Conservation (phyloP, 2,329 filamentous ascomycete genomes). For the Botrytis squamosa region DNA sequence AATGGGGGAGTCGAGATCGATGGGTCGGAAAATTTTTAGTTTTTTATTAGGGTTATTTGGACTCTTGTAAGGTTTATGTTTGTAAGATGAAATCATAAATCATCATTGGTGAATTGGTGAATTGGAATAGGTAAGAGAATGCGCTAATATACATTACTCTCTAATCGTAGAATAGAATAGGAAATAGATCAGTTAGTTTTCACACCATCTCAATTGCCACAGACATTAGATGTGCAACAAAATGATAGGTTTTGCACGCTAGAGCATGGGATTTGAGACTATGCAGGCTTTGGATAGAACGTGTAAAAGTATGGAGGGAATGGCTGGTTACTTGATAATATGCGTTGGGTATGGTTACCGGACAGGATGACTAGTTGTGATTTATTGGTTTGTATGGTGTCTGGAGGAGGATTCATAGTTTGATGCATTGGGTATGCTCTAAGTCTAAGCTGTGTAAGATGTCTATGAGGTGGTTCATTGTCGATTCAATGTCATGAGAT, state of each 20-base stretch:
- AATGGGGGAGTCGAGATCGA: not conserved
- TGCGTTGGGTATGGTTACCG: not conserved
- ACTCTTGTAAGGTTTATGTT: not conserved
- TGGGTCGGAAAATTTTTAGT: not conserved
- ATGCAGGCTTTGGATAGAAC: not conserved
- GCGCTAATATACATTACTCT: not conserved
- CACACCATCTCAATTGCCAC: not conserved
- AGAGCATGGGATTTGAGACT: not conserved
- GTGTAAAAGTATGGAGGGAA: not conserved
- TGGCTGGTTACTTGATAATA: not conserved
- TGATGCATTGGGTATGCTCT: fast-evolving
- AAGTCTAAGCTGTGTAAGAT: fast-evolving
- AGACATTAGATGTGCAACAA: not conserved
- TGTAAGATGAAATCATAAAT: not conserved
- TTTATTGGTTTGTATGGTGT: not conserved
- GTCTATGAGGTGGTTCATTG: not conserved
- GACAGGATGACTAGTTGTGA: not conserved
- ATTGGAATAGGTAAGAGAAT: not conserved
- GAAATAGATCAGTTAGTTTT: too few species aligned
- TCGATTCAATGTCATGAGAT: not conserved
- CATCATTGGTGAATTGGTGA: not conserved
- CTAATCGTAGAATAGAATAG: too few species aligned
- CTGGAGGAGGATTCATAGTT: not conserved
- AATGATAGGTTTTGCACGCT: not conserved
- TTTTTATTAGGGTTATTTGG: not conserved